Conservation (phyloP, 192 early-diverging fungal species). For the Funneliformis mosseae region DNA sequence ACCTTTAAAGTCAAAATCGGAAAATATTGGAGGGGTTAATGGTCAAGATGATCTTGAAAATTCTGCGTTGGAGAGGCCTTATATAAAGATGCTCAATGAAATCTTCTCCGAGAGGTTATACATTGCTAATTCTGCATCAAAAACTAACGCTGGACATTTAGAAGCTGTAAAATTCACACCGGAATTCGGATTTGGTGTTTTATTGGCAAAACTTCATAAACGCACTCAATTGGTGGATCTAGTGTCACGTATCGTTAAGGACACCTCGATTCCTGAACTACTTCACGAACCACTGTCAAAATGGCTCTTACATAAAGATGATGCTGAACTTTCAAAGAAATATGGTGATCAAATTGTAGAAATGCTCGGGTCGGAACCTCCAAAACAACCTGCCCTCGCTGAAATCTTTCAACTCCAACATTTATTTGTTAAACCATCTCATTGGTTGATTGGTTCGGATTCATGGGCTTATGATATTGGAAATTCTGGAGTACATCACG, state of each 20-base stretch:
- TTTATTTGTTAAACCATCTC: conserved; percentile 64
- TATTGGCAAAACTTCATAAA: conserved; percentile 66
- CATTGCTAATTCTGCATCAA: conserved; percentile 77
- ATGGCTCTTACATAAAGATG: conserved; percentile 66
- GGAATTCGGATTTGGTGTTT: conserved; percentile 86
- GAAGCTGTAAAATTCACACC: conserved; percentile 58
- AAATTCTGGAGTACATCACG: conserved; percentile 87
- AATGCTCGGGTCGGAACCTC: conserved; percentile 21
- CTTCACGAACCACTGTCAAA: conserved; percentile 63
- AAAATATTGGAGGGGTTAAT: background rate
- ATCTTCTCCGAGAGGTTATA: conserved; percentile 75
- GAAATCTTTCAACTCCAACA: conserved; percentile 45
- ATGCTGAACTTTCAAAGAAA: conserved; percentile 57
- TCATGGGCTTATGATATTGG: conserved; percentile 86
- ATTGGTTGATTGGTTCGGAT: conserved; percentile 92
- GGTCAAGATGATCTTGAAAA: conserved; percentile 25
- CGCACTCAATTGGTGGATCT: conserved; percentile 66
- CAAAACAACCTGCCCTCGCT: conserved; percentile 32
- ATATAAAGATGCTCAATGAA: conserved; percentile 79
- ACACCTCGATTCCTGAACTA: conserved; percentile 49
- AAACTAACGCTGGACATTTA: conserved; percentile 62
- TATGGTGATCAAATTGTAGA: conserved; percentile 51
- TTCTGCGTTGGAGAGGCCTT: conserved; percentile 70
- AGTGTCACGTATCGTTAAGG: conserved; percentile 60
- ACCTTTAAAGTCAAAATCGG: background rate